Evolutionary conservation across 1,284 basidiomycete genomes (phyloP).

Genomic region (Bjerkandera adusta): DNA sequence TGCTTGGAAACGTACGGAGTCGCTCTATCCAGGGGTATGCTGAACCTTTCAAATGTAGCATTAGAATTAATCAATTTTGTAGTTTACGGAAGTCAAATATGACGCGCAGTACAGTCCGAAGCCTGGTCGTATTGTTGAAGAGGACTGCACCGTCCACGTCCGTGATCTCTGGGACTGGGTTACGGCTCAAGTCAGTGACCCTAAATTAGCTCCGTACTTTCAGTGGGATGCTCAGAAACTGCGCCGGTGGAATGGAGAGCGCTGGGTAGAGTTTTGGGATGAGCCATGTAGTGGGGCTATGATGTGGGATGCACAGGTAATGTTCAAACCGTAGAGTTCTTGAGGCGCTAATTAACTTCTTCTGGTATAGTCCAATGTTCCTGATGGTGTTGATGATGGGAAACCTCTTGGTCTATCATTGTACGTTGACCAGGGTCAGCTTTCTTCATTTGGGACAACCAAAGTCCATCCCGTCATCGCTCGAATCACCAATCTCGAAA

Average conservation of each 20-base stretch:
- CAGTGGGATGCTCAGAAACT: conserved; percentile 24
- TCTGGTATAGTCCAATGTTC: not conserved
- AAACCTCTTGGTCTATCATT: conserved; percentile 6
- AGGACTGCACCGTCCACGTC: conserved; percentile 13
- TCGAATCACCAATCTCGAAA: conserved; percentile 33
- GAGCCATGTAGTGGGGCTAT: conserved; percentile 31
- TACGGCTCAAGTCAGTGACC: conserved; percentile 15
- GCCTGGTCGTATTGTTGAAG: too few species aligned
- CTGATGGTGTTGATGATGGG: not conserved
- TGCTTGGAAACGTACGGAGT: not conserved
- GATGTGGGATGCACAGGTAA: conserved; percentile 11
- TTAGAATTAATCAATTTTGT: not conserved
- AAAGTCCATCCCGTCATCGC: conserved; percentile 44
- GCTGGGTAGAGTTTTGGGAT: conserved; percentile 29
- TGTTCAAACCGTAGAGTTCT: not conserved
- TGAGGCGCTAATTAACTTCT: not conserved
- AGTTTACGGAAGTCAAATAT: conserved; percentile 1
- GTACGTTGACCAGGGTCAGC: conserved; percentile 37
- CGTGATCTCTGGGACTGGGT: conserved; percentile 15
- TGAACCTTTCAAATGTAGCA: not conserved
- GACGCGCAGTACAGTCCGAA: not conserved
- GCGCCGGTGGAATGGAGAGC: conserved; percentile 28
- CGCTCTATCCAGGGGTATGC: not conserved
- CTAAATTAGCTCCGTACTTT: conserved; percentile 18
- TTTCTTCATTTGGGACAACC: conserved; percentile 39